These are phyloP conservation scores for Trichoderma hamatum DNA, from an alignment of 2,329 filamentous ascomycete genomes.

Conservation along the genomic window DNA sequence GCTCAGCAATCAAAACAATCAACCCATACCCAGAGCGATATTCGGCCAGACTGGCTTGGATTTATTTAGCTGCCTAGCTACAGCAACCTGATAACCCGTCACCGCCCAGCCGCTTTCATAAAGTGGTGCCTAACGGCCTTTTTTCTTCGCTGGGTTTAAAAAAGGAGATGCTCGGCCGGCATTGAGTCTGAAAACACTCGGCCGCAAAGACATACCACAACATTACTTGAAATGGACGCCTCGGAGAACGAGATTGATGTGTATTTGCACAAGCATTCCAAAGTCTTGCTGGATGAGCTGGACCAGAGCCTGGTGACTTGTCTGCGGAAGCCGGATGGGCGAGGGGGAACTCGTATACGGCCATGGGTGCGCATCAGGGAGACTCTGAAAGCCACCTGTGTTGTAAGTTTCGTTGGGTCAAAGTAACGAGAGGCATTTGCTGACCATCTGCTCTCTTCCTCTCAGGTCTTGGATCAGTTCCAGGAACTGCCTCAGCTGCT, in stretches of 20 bases:
- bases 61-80: slow-evolving; percentile 15
- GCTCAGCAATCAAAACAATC: not conserved
- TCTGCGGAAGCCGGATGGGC: slow-evolving; percentile 54
- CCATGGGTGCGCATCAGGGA: slow-evolving; percentile 55
- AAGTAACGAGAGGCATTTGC: not conserved
- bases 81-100: not conserved
- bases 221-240: slow-evolving; percentile 55
- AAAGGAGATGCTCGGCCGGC: not conserved
- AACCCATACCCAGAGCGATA: not conserved
- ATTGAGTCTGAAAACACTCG: not conserved
- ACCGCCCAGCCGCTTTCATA: not conserved
- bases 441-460: not conserved
- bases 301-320: slow-evolving; percentile 56
- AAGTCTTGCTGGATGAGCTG: slow-evolving; percentile 62
- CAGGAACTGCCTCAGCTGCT: slow-evolving; percentile 94
- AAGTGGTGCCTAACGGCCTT: slow-evolving; percentile 24
- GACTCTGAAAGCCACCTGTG: slow-evolving; percentile 50
- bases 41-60: not conserved
- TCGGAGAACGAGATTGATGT: slow-evolving; percentile 63
- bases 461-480: slow-evolving; percentile 74
- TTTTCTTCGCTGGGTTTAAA: not conserved
- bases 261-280: slow-evolving; percentile 63
- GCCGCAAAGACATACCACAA: not conserved
- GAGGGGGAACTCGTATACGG: slow-evolving; percentile 48
- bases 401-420: slow-evolving; percentile 41